Percentiles rank a stretch among this genome's conserved stretches.
Evolutionary conservation across 371 early-diverging fungal species (phyloP).

Genomic region (Chytridium lagenaria): DNA sequence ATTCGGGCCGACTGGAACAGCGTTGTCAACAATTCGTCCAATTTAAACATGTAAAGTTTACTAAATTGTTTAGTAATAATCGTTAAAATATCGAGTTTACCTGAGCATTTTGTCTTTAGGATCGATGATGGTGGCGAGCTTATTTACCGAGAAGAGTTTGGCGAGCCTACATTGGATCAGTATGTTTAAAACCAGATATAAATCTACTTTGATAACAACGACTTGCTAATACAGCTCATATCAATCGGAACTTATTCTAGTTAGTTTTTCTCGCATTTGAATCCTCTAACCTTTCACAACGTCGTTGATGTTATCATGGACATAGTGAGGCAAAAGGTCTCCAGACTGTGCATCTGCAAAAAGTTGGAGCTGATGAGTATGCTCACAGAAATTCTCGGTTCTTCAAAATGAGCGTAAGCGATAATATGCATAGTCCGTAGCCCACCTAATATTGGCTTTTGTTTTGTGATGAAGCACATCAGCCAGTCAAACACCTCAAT

Average conservation of each 20-base stretch:
- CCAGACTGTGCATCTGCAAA: constrained; percentile 51
- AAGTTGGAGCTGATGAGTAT: constrained; percentile 58
- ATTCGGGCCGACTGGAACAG: constrained; percentile 10
- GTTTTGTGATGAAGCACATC: constrained; percentile 43
- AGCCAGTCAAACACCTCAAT: constrained; percentile 61
- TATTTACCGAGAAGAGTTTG: constrained; percentile 36
- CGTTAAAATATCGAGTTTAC: constrained; percentile 11
- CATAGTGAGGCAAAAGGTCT: constrained; percentile 47
- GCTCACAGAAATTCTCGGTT: constrained; percentile 46
- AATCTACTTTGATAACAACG: constrained; percentile 39
- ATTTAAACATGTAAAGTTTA: constrained; percentile 48
- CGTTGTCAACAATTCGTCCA: constrained; percentile 30
- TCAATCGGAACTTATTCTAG: constrained; percentile 51
- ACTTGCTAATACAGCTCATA: constrained; percentile 45
- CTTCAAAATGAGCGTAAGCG: no score
- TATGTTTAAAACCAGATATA: no score
- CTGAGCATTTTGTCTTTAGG: constrained; percentile 50
- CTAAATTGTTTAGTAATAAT: constrained; percentile 23
- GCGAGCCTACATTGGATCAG: constrained; percentile 49
- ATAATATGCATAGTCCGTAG: neutral
- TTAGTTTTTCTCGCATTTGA: no score
- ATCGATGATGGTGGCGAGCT: constrained; percentile 43
- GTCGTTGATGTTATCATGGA: constrained; percentile 49
- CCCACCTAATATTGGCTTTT: constrained; percentile 40
- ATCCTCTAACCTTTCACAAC: constrained; percentile 44